Conservation (phyloP, 1,139 yeast species). For the Yamadazyma triangularis region DNA sequence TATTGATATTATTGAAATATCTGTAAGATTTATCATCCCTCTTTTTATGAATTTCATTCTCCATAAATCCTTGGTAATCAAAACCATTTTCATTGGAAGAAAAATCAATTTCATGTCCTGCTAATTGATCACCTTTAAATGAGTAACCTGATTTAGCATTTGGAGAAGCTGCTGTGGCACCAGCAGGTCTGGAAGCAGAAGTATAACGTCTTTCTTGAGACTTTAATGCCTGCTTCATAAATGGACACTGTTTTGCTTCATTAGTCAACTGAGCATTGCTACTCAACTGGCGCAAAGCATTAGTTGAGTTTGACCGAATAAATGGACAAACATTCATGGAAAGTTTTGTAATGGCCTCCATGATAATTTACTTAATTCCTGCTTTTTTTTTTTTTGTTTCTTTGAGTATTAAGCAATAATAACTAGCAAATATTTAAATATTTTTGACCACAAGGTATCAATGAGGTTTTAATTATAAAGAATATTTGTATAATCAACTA, state of each 20-base stretch:
- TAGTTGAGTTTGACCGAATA: constrained; percentile 63
- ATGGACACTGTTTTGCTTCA: constrained; percentile 79
- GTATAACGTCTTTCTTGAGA: constrained; percentile 46
- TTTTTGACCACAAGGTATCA: too few relatives aligned
- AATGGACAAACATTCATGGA: constrained; percentile 85
- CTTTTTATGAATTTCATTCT: constrained; percentile 62
- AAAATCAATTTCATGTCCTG: constrained; percentile 23
- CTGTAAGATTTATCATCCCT: constrained; percentile 89
- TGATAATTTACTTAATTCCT: constrained; percentile 26
- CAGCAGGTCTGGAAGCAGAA: constrained; percentile 49
- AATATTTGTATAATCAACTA: too few relatives aligned
- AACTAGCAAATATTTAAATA: too few relatives aligned
- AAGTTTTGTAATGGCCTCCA: constrained; percentile 79
- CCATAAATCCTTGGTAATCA: constrained; percentile 64
- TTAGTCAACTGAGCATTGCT: constrained; percentile 43
- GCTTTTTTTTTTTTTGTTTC: neutral
- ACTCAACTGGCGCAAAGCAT: constrained; percentile 53
- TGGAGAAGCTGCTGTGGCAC: constrained; percentile 43
- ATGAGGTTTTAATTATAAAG: too few relatives aligned
- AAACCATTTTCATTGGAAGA: constrained; percentile 45
- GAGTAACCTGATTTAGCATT: constrained; percentile 30
- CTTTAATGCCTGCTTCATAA: constrained; percentile 74
- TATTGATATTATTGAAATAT: constrained; percentile 92
- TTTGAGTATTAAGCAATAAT: too few relatives aligned
- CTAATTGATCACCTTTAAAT: constrained; percentile 24